Evolutionary conservation across 148 eudicot species (phyloP), one percentile per base, ranked within the genome.

Genomic region (Pouteria glomerata): DNA sequence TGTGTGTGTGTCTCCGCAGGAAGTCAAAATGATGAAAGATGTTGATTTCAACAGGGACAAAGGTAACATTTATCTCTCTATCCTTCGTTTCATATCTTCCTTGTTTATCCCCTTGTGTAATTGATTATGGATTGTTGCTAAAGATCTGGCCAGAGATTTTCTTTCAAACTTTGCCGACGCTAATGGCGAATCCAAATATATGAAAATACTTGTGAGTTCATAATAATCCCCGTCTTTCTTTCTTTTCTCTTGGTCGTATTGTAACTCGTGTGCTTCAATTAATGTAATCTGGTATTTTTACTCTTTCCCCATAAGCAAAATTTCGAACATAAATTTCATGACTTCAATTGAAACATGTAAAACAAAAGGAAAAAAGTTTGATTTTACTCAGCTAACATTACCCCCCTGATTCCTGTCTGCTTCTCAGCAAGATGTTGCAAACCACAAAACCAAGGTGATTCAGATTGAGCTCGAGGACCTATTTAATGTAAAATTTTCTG

Each of bases 371-470:
- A 33, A 64, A 37, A 26, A 33, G 29, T 33, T 48, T 23, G 48
- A 21, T 45, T 45, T 10, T 44, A 8, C 19, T 66, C 21, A 12
- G 66, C 55, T 52, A 8, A 55, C 29, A 11, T 1, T 63, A 27
- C 21, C 51, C 21, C 62, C n/a, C n/a, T 57, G 27, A 35, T 45
- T 70, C 12, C 69, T 68, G 1, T 8, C 48, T 21, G 42, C 58
- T 6, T 62, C 68, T 51, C 88, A 94, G 99, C 99, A 95, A 95
- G 96, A 95, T 68, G 99, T 92, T 31, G 90, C 97, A 3, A 95
- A 95, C 73, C 97, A 94, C 27, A 90, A 86, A 71, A 73, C 62
- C 21, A 89, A 89, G 76, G 92, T 96, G 8, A 60, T 95, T 50
- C 76, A 95, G 82, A 88, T 95, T 31, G 99, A 96, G 44, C 83